These are phyloP conservation scores for Puya raimondii DNA, from an alignment of 176 grass and related monocot genomes.

Conservation along the genomic window DNA sequence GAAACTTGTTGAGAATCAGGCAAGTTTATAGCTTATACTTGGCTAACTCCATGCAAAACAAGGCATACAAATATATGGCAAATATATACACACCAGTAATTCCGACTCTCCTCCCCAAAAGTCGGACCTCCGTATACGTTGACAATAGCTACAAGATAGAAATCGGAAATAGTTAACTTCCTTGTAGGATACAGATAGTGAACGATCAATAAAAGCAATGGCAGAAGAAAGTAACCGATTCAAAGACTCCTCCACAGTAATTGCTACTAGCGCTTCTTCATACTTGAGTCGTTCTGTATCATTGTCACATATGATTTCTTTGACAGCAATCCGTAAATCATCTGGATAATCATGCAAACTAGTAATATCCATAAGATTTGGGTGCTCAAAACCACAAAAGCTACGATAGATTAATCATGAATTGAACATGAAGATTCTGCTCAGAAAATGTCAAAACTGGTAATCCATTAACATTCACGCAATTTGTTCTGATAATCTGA, in stretches of 20 bases:
- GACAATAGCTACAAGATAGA: conserved; percentile 68
- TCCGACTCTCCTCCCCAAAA: conserved; percentile 98
- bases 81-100: conserved; percentile 50
- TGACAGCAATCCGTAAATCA: conserved; percentile 80
- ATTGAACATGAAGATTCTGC: too few relatives aligned
- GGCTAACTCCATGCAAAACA: too few relatives aligned
- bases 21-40: too few relatives aligned
- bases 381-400: not conserved
- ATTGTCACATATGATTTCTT: conserved; percentile 85
- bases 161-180: conserved; percentile 11
- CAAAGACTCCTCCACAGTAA: conserved; percentile 86
- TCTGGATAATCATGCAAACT: conserved; percentile 36
- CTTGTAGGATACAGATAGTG: conserved; percentile 1
- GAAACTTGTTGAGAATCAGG: too few relatives aligned
- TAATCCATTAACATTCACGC: too few relatives aligned
- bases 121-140: conserved; percentile 68
- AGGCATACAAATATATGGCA: not conserved
- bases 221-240: conserved; percentile 41
- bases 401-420: conserved; percentile 7
- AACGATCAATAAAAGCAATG: conserved; percentile 19
- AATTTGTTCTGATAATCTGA: too few relatives aligned
- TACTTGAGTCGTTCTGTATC: conserved; percentile 48
- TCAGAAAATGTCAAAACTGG: too few relatives aligned
- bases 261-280: conserved; percentile 73
- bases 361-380: not conserved